A percentile compares a stretch with the other conserved stretches of the same genome.
Conservation (phyloP, 2,329 filamentous ascomycete genomes). For the Colletotrichum camelliae region DNA sequence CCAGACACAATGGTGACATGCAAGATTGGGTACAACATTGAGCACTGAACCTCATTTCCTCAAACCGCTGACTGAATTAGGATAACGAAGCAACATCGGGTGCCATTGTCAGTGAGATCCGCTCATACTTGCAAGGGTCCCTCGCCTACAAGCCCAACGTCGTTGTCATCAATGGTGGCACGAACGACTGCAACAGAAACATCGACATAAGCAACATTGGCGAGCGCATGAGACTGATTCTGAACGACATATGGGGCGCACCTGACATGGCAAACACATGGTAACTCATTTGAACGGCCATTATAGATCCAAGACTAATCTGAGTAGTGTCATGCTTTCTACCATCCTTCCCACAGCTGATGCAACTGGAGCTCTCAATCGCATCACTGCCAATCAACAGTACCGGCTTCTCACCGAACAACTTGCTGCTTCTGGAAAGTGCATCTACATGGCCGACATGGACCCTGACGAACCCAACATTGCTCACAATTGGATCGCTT, state of each 20-base stretch:
- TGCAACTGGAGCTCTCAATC: not conserved
- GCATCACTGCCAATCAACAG: not conserved
- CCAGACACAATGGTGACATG: not conserved
- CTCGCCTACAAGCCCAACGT: not conserved
- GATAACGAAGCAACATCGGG: not conserved
- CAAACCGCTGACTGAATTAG: not conserved
- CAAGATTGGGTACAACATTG: not conserved
- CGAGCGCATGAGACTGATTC: not conserved
- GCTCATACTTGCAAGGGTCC: not conserved
- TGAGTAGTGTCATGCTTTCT: not conserved
- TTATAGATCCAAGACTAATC: not conserved
- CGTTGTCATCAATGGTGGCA: not conserved
- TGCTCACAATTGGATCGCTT: not conserved
- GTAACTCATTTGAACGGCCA: not conserved
- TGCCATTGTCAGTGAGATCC: not conserved
- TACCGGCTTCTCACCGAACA: rapidly evolving
- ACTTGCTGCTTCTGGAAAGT: not conserved
- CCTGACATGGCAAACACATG: not conserved
- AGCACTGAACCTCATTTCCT: rapidly evolving
- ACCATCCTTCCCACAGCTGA: not conserved
- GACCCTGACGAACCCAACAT: not conserved
- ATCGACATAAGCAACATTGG: not conserved
- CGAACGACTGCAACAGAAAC: not conserved
- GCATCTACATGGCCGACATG: not conserved
- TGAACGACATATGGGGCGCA: not conserved